phyloP scores from a whole-genome alignment of 139 green algal species.

The Chlamydomonas incerta region DNA sequence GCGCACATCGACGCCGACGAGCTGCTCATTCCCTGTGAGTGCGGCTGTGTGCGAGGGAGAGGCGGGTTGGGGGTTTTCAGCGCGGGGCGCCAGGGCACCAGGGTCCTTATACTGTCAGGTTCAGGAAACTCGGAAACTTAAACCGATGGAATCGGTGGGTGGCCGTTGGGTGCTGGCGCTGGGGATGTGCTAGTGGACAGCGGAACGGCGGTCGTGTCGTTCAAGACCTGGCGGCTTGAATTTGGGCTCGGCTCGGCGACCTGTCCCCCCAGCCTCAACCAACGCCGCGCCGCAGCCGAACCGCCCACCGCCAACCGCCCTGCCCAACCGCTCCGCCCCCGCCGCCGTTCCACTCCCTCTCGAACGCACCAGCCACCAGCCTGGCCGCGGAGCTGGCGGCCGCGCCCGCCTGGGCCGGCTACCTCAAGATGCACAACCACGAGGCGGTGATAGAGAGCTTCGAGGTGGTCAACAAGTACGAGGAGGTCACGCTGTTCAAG shows the following conservation, averaged over 20 bases:
- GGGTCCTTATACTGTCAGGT: no score
- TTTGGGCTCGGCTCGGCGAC: no score
- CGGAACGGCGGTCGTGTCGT: not conserved
- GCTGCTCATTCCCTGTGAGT: slow-evolving; percentile 13
- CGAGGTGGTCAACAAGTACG: slow-evolving; percentile 22
- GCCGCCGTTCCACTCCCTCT: not conserved
- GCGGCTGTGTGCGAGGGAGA: not conserved
- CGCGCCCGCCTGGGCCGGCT: not conserved
- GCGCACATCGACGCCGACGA: slow-evolving; percentile 34
- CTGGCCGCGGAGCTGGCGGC: slow-evolving; percentile 7
- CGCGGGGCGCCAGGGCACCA: no score
- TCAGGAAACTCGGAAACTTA: no score
- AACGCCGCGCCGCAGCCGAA: no score
- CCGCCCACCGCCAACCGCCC: no score
- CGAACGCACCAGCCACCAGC: not conserved
- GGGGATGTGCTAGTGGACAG: no score
- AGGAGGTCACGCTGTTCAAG: slow-evolving; percentile 42
- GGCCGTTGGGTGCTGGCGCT: no score
- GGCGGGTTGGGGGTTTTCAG: not conserved
- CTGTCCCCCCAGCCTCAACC: no score
- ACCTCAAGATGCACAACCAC: slow-evolving; percentile 9
- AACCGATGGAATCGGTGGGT: no score
- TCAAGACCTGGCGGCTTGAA: no score
- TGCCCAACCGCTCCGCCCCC: not conserved
- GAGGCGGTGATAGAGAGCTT: slow-evolving; percentile 14